phyloP scores from a whole-genome alignment of 2,329 filamentous ascomycete species.

The Penicillium sp. region DNA sequence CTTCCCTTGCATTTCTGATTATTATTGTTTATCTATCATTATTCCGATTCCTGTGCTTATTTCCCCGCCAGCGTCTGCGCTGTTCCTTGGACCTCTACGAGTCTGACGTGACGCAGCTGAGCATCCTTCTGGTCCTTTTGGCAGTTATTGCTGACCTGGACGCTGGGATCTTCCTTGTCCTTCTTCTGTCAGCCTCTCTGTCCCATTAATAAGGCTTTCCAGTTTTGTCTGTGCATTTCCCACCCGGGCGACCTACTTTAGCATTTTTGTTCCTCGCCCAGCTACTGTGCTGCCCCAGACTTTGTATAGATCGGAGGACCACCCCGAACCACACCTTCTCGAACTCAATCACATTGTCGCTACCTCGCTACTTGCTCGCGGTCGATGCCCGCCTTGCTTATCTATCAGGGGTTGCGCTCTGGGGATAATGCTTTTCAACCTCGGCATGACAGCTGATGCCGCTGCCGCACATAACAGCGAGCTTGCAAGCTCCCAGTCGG shows the following conservation, averaged over 20 bases:
- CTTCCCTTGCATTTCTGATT: constrained; percentile 1
- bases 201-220: neutral
- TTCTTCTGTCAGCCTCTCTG: constrained; percentile 8
- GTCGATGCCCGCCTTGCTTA: constrained; percentile 24
- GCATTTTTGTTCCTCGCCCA: neutral
- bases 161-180: neutral
- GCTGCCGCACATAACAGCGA: constrained; percentile 49
- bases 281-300: neutral
- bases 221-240: neutral
- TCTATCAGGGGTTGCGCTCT: constrained; percentile 19
- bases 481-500: constrained; percentile 29
- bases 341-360: neutral
- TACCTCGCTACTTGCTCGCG: neutral
- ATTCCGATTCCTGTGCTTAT: constrained; percentile 14
- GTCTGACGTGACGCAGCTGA: constrained; percentile 18
- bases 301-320: neutral
- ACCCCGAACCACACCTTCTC: neutral
- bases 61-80: constrained; percentile 9
- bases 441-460: constrained; percentile 50
- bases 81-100: neutral
- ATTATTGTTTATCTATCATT: neutral
- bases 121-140: constrained; percentile 8
- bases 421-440: constrained; percentile 46
- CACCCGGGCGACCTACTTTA: neutral
- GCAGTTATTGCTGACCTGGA: constrained; percentile 3